Evolutionary conservation across 208 protist genomes (phyloP), one percentile per base, ranked within the genome.

Genomic region (Herpetomonas samuelpessoai): DNA sequence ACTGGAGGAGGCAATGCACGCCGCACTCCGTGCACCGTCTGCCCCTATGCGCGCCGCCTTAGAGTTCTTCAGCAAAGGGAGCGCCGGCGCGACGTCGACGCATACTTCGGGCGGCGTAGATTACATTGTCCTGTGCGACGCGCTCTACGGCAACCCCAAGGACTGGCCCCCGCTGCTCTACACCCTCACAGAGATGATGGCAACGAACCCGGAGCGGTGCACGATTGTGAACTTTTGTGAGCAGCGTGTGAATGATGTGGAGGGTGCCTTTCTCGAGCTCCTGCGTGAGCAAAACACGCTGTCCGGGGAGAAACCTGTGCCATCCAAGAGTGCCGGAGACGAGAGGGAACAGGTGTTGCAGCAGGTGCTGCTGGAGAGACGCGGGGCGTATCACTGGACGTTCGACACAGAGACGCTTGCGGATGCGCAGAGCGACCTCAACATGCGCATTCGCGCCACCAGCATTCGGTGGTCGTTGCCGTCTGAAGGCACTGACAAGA

Each of bases 201-300:
- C 46, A 0, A 69, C 71, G 1, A 89, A 88, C 53, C 79, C 81
- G 1, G 55, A 58, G 7, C 60, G 38, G n/a, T 91, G 83, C 54
- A 62, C 80, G 27, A 55, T 96, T 27, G 61, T 96, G 18, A 93
- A 93, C 73, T 93, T 93, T 59, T 96, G 90, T 57, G 90, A 96
- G 69, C 90, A 96, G 68, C 90, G 90, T 29, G 85, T 96, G 21
- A 41, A 86, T 19, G 63, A 92, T 47, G 86, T 96, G 0, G 86
- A 96, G 54, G 85, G 76, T 0, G 72, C 64, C 18, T 96, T 96
- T 45, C 55, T 93, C 38, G 56, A 45, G 26, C 46, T 86, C 29
- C 63, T 96, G 31, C 52, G 85, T 22, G 56, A 52, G 38, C 79
- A 96, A 48, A 93, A 93, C 47, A 53, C 3, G 35, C 62, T 44